Base-by-base conservation (phyloP, 257 asterid genomes). In the Gardenia jasminoides region DNA sequence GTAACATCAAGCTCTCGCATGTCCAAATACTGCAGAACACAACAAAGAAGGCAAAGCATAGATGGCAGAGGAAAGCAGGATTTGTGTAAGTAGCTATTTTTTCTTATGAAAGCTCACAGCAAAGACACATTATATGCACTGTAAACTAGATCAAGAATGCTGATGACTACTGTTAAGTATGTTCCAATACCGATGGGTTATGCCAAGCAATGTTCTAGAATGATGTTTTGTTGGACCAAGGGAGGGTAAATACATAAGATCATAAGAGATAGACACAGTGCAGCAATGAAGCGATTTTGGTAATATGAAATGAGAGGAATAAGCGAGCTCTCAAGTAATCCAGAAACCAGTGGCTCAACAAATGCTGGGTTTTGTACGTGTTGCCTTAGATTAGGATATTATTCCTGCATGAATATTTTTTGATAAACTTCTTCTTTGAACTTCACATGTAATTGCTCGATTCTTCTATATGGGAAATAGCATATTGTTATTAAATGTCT, bases 1-100 rank as follows among this genome's bases (percentile, higher is more conserved):
- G 59, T 7, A 22, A 70, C 12, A n/a, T 4, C 11, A n/a, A 6
- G 28, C 39, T 43, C 28, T n/a, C 64, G 16, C 67, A 16, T 12
- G 3, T 71, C 46, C 43, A 75, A 15, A 74, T 16, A 75, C 58
- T 19, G 26, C 28, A n/a, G 9, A 61, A 5, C 52, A 62, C 47
- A 56, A 46, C 26, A n/a, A 75, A 43, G 30, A 64, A 62, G 62
- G 70, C n/a, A 58, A 24, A 75, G 70, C 28, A 75, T 43, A 59
- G 16, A 36, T 20, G 16, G 31, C 56, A 26, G 11, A 19, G 59
- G 66, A 74, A 24, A 33, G 10, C 9, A 31, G 20, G 58, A 52
- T 52, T 52, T 16, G 12, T 48, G 54, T 11, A 3, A 48, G 54
- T 48, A 10, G 52, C 4, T 48, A 16, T 48, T 48, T 48, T 48